These are phyloP conservation scores for Clonostachys byssicola DNA, from an alignment of 2,329 filamentous ascomycete species.

Conservation along the genomic window DNA sequence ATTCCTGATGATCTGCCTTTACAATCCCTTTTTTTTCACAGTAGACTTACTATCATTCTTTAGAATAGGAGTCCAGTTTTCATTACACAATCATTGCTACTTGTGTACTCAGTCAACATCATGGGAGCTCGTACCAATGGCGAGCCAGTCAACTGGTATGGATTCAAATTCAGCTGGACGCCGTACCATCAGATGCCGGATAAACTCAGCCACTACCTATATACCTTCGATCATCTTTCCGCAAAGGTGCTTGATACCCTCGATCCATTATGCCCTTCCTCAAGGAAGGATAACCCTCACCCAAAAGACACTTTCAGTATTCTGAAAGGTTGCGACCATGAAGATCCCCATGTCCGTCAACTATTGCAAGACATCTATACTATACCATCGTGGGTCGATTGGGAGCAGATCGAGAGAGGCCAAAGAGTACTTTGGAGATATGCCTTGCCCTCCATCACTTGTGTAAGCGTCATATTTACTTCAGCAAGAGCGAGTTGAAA, in stretches of 20 bases:
- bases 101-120: too few species aligned
- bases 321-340: constrained; percentile 50
- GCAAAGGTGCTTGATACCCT: constrained; percentile 62
- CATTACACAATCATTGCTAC: too few species aligned
- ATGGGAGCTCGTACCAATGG: background rate
- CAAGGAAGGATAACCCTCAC: constrained; percentile 18
- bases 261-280: constrained; percentile 39
- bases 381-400: constrained; percentile 73
- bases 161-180: constrained; percentile 66
- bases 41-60: too few species aligned
- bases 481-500: background rate
- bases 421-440: constrained; percentile 78
- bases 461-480: constrained; percentile 21
- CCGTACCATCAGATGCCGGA: constrained; percentile 56
- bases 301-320: constrained; percentile 59
- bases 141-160: constrained; percentile 6
- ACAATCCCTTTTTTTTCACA: too few species aligned
- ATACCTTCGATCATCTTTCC: constrained; percentile 64
- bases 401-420: constrained; percentile 68
- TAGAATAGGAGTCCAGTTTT: too few species aligned
- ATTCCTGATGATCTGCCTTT: too few species aligned
- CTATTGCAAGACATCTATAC: constrained; percentile 66
- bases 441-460: constrained; percentile 61
- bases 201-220: constrained; percentile 55
- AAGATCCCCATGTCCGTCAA: constrained; percentile 46